Evolutionary conservation across 139 green algal species (phyloP), one percentile per base, ranked within the genome.

Genomic region (Micromonas commoda): DNA sequence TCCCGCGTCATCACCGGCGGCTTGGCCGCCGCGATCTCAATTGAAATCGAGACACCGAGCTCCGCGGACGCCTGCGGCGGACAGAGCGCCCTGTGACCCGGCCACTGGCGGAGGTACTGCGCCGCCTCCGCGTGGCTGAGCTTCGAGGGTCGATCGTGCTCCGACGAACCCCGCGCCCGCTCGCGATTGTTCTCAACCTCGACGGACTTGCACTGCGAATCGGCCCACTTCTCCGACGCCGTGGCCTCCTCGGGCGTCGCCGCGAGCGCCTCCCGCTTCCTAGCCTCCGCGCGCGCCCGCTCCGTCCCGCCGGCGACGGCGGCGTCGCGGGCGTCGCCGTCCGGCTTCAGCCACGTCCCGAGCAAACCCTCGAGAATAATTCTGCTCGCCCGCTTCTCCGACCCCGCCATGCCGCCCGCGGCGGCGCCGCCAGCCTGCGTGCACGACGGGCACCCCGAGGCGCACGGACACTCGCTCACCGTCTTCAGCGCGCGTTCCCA

Each of bases 371-470:
- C 66, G 1, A 73, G 5, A 16, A 73, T n/a, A 31, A 52, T 51
- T 2, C 29, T 51, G 2, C 2, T 35, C 29, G n/a, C 31, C 23
- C 2, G 51, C 32, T 73, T 73, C 32, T 39, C 32, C 29, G 20
- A 21, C 33, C 29, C 66, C 19, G 66, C 66, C 16, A n/a, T 2
- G 3, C 66, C 16, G 1, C 66, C 66, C 20, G 32, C 16, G 13
- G 29, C 1, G n/a, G n/a, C n/a, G n/a, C n/a, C n/a, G 33, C 66
- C 66, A 24, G 29, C 33, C n/a, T 51, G 33, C 23, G 37, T 73
- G 32, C 66, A 73, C 2, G 33, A 61, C 2, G 66, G 66, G 64
- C 64, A 71, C 13, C 64, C 64, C n/a, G 64, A 71, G 4, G 32
- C 64, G 33, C 64, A 71, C 13, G 24, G 13, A 29, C 64, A 71